Conservation (phyloP, 805 yeast genomes). For the Teunomyces kruisii region DNA sequence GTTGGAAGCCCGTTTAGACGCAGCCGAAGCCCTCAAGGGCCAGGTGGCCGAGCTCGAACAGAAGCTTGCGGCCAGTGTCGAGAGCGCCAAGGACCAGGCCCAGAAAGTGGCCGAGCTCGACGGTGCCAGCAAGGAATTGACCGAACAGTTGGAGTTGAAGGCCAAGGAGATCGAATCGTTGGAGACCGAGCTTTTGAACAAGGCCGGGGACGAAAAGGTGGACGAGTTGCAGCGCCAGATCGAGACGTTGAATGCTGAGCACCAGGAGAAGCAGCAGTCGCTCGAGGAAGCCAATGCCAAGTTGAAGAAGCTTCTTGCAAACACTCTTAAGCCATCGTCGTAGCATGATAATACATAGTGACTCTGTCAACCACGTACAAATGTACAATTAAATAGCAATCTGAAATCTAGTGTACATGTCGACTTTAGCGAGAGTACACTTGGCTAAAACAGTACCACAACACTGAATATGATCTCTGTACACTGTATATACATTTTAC, state of each 20-base stretch:
- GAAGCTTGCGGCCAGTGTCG: background rate
- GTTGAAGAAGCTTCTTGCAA: background rate
- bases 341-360: too few species aligned
- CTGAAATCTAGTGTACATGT: too few species aligned
- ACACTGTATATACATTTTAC: too few species aligned
- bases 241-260: background rate
- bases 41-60: slow-evolving; percentile 4
- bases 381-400: too few species aligned
- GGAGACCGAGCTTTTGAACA: background rate
- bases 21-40: slow-evolving; percentile 1
- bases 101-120: background rate
- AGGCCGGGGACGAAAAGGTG: background rate
- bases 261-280: background rate
- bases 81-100: background rate
- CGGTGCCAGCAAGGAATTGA: background rate
- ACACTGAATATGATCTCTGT: too few species aligned
- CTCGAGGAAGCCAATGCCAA: background rate
- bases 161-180: background rate
- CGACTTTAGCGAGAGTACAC: too few species aligned
- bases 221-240: background rate
- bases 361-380: too few species aligned
- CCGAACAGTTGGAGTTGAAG: background rate
- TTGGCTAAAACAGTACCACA: too few species aligned
- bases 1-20: slow-evolving; percentile 2
- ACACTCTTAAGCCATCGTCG: background rate